A percentile compares a stretch with the other conserved stretches of the same genome.
phyloP scores from a whole-genome alignment of 192 early-diverging fungal species.

The Coemansia nantahalensis region DNA sequence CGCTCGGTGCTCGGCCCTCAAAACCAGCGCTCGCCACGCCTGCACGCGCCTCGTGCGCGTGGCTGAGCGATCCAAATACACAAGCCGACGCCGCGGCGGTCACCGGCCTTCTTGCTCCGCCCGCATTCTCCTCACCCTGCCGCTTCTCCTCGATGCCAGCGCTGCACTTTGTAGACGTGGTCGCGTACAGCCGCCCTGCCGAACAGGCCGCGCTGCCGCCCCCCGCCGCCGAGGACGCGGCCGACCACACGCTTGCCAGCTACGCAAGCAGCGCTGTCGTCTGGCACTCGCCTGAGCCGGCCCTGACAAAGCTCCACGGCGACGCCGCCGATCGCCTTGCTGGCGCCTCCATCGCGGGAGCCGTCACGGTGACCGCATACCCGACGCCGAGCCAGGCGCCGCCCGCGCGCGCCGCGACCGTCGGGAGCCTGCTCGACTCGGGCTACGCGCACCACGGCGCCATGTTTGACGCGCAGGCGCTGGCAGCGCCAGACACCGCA shows the following conservation, averaged over 20 bases:
- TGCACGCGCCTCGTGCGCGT: no score
- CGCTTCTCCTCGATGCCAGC: slow-evolving; percentile 4
- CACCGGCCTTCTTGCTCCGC: no score
- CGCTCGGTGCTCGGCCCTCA: no score
- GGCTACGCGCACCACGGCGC: slow-evolving; percentile 6
- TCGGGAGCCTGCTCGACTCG: slow-evolving; percentile 16
- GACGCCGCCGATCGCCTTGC: slow-evolving; percentile 5
- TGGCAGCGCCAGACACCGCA: background rate
- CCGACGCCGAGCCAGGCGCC: slow-evolving; percentile 22
- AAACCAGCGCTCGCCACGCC: no score
- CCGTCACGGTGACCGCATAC: slow-evolving; percentile 11
- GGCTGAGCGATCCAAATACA: no score
- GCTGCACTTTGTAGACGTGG: slow-evolving; percentile 8
- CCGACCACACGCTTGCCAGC: background rate
- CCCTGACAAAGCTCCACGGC: slow-evolving; percentile 1
- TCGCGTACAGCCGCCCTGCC: slow-evolving; percentile 2
- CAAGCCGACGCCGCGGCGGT: no score
- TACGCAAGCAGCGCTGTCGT: background rate
- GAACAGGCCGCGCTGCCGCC: background rate
- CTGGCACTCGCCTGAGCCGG: slow-evolving; percentile 1
- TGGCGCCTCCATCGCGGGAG: background rate
- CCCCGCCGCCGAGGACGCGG: no score
- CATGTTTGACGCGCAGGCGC: slow-evolving; percentile 11
- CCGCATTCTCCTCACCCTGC: background rate
- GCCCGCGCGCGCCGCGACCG: slow-evolving; percentile 10